Evolutionary conservation across 78 protist genomes (phyloP), one percentile per base, ranked within the genome.

Genomic region (Chrysochromulina tobinii): DNA sequence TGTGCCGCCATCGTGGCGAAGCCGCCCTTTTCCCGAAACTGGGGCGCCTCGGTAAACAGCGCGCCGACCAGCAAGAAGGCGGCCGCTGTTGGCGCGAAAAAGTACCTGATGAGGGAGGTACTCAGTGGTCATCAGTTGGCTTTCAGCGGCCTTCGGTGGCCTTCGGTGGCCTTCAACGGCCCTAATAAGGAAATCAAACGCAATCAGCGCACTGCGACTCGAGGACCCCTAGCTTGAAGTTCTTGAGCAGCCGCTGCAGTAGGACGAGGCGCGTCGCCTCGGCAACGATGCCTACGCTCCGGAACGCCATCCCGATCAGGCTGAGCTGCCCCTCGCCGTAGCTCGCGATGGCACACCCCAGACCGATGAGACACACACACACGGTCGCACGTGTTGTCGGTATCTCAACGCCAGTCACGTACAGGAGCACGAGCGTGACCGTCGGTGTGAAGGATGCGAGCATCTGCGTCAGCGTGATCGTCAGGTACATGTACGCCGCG

Each of bases 401-500:
- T 15, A 4, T 50, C 58, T 75, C 83, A 1, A 50, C 57, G 57
- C 83, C 83, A 14, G 64, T 59, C 23, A 12, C 64, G 12, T 59
- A 59, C 23, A 59, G 64, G 23, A 68, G 75, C 75, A 68, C 20
- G 38, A 23, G 50, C 20, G 75, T 68, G 11, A 75, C 83, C 12
- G 58, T 50, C 27, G 83, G 83, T n/a, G 83, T 75, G 83, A 75
- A 75, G 58, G 83, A 54, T 9, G 83, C 8, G 23, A 75, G 83
- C 83, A 75, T 75, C 57, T 75, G 83, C 72, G 83, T 75, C 58
- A 75, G 50, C 14, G 83, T 75, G 51, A 75, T 75, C 58, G 83
- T 75, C 14, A 75, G 57, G 83, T 75, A 75, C 83, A 75, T 75
- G 57, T 75, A 75, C 51, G 83, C 83, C 58, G 83, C 83, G 57